These are phyloP conservation scores for Penicillium diatomitis DNA, from an alignment of 495 filamentous ascomycete genomes.

Conservation along the genomic window DNA sequence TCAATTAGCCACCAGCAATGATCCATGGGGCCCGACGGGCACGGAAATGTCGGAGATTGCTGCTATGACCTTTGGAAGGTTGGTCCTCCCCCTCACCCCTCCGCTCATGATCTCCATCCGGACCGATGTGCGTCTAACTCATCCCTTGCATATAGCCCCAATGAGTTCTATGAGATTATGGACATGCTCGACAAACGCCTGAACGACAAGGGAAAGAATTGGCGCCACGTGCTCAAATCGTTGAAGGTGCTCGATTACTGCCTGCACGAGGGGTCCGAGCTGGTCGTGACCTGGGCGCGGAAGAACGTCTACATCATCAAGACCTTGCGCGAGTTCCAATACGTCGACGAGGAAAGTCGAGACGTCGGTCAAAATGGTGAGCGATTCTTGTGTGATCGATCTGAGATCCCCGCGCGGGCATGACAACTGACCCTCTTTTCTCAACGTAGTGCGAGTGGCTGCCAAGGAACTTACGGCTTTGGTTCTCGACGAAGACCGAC, in stretches of 20 bases:
- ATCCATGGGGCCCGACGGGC: conserved; percentile 97
- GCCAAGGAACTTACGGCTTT: conserved; percentile 95
- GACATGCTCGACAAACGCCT: conserved; percentile 99
- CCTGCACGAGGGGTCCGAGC: conserved; percentile 91
- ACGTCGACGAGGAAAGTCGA: conserved; percentile 86
- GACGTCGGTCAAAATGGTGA: conserved; percentile 95
- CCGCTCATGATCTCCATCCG: neutral
- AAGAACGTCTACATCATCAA: conserved; percentile 99
- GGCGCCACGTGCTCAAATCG: conserved; percentile 96
- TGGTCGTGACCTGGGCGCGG: conserved; percentile 95
- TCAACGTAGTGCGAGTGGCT: conserved; percentile 70
- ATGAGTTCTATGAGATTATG: conserved; percentile 98
- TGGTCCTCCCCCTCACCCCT: conserved; percentile 24
- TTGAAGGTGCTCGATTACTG: conserved; percentile 98
- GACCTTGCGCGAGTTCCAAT: conserved; percentile 91
- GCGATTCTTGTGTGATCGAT: conserved; percentile 1
- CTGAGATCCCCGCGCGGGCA: neutral
- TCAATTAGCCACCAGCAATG: conserved; percentile 91
- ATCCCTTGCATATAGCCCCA: conserved; percentile 49
- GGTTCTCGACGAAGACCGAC: conserved; percentile 86
- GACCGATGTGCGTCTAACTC: conserved; percentile 7
- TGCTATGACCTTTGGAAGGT: conserved; percentile 95
- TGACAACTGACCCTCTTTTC: neutral
- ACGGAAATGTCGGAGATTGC: conserved; percentile 99
- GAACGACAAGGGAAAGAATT: conserved; percentile 99